phyloP scores from a whole-genome alignment of 2,329 filamentous ascomycete genomes.

The Pestalotiopsis sp. region DNA sequence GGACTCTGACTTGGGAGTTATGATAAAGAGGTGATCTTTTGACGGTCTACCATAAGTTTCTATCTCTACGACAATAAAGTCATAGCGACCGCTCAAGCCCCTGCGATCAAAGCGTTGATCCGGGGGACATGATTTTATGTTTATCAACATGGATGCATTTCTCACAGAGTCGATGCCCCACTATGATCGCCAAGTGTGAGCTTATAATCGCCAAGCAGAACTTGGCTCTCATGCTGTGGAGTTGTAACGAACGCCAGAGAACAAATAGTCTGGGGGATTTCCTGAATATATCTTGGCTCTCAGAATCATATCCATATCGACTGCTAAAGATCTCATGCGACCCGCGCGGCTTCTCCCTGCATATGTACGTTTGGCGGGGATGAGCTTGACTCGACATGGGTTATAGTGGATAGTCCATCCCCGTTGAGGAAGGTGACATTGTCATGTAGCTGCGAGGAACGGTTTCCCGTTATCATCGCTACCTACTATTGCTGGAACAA shows the following conservation, averaged over 20 bases:
- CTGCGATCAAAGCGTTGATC: too few species aligned
- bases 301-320: neutral
- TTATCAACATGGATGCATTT: too few species aligned
- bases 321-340: neutral
- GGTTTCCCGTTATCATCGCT: neutral
- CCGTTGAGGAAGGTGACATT: slow-evolving; percentile 7
- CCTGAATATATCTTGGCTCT: neutral
- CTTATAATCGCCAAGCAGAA: neutral
- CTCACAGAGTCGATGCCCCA: neutral
- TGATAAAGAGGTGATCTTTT: too few species aligned
- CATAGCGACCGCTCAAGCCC: too few species aligned
- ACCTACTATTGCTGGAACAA: slow-evolving; percentile 6
- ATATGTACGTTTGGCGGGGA: neutral
- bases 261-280: neutral
- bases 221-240: neutral
- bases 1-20: too few species aligned
- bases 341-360: neutral
- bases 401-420: neutral
- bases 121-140: too few species aligned
- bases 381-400: neutral
- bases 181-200: neutral
- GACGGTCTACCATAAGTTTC: too few species aligned
- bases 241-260: neutral
- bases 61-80: too few species aligned
- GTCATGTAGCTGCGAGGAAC: neutral